phyloP scores from a whole-genome alignment of 352 stramenopile species.

The Bremia lactucae region DNA sequence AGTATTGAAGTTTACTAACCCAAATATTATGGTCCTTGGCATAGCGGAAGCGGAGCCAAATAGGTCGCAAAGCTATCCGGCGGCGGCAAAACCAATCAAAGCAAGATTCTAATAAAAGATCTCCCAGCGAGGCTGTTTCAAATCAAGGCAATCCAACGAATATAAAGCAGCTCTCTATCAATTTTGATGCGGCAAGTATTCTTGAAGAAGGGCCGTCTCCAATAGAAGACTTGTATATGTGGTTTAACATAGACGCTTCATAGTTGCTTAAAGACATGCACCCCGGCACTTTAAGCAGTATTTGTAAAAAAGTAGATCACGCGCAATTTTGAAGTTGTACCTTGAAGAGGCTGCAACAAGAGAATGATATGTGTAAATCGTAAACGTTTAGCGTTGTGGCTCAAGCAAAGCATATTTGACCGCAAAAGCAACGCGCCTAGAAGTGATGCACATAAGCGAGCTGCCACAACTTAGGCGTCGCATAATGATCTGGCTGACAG shows the following conservation, averaged over 20 bases:
- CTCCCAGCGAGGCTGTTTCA: not conserved
- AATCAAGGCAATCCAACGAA: constrained; percentile 3
- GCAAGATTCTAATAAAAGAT: not conserved
- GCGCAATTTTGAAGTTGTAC: too few species aligned
- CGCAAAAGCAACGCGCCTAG: too few species aligned
- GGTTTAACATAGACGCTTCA: constrained; percentile 2
- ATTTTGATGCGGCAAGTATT: not conserved
- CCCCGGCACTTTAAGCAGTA: too few species aligned
- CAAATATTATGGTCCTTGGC: not conserved
- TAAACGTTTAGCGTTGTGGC: too few species aligned
- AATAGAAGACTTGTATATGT: constrained; percentile 10
- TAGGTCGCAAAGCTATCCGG: constrained; percentile 29
- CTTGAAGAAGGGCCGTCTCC: constrained; percentile 5
- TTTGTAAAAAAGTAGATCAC: too few species aligned
- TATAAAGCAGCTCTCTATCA: not conserved
- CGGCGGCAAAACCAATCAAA: constrained; percentile 15
- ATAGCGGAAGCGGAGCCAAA: constrained; percentile 32
- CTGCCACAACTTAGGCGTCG: too few species aligned
- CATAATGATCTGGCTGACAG: too few species aligned
- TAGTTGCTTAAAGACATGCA: too few species aligned
- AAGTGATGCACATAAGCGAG: too few species aligned
- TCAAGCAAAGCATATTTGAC: too few species aligned
- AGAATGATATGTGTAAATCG: too few species aligned
- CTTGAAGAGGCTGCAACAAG: too few species aligned
- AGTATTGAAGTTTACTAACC: not conserved